Evolutionary conservation across 2,329 filamentous ascomycete genomes (phyloP).

Genomic region (Neonectria sp.): DNA sequence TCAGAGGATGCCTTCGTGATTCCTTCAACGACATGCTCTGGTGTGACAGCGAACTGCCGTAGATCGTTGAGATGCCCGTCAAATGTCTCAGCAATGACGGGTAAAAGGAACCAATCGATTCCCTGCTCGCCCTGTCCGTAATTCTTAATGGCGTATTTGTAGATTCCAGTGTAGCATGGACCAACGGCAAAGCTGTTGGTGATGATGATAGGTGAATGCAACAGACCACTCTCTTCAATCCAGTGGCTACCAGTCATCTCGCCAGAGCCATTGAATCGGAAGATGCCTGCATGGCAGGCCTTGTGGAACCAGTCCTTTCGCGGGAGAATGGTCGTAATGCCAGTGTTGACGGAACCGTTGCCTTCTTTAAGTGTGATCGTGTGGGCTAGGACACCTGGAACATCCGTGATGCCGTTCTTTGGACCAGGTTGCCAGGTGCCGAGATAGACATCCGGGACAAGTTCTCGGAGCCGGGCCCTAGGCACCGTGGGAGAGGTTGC

Average conservation of each 20-base stretch:
- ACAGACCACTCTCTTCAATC: constrained; percentile 71
- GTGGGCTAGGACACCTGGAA: constrained; percentile 60
- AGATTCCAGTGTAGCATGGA: constrained; percentile 66
- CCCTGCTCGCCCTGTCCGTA: constrained; percentile 55
- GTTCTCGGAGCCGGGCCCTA: constrained; percentile 51
- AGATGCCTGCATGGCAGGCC: constrained; percentile 65
- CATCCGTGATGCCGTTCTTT: constrained; percentile 63
- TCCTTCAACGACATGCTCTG: constrained; percentile 66
- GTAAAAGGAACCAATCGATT: constrained; percentile 68
- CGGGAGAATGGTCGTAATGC: constrained; percentile 62
- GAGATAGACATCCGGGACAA: constrained; percentile 58
- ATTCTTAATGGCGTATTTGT: constrained; percentile 66
- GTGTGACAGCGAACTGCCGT: constrained; percentile 66
- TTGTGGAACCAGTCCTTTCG: constrained; percentile 52
- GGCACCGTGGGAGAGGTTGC: neutral
- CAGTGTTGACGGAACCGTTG: constrained; percentile 57
- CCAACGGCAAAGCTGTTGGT: constrained; percentile 38
- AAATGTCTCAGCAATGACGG: constrained; percentile 73
- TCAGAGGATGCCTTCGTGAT: constrained; percentile 65
- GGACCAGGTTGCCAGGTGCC: constrained; percentile 59
- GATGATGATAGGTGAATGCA: constrained; percentile 23
- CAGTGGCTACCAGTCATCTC: constrained; percentile 74
- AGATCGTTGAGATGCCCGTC: constrained; percentile 73
- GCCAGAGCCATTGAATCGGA: constrained; percentile 75
- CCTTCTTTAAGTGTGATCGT: constrained; percentile 56